A percentile compares a stretch with the other conserved stretches of the same genome.
These are phyloP conservation scores for Malus hybrid DNA, from an alignment of 331 rosid genomes.

Conservation along the genomic window DNA sequence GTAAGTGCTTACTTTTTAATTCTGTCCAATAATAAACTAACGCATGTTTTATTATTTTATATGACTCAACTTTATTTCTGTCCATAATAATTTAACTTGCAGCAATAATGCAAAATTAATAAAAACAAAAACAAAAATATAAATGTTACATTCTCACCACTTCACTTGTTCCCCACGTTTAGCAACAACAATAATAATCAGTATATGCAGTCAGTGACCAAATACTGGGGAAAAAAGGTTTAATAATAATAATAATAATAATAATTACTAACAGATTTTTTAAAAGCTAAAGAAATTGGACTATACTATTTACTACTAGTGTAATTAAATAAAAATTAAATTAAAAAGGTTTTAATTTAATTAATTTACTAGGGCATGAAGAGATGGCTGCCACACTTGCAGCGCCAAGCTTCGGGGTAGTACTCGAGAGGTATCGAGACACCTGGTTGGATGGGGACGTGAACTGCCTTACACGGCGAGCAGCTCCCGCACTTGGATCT, in stretches of 20 bases:
- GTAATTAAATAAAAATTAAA: constrained; percentile 1
- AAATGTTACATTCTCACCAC: constrained; percentile 53
- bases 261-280: background rate
- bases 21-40: no score
- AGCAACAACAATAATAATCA: constrained; percentile 15
- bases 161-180: constrained; percentile 12
- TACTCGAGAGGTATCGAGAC: constrained; percentile 63
- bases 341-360: background rate
- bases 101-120: background rate
- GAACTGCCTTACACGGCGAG: constrained; percentile 69
- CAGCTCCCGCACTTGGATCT: constrained; percentile 87
- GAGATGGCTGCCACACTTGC: constrained; percentile 81
- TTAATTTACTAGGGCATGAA: constrained; percentile 47
- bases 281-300: background rate
- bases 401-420: constrained; percentile 96
- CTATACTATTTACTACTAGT: background rate
- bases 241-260: background rate
- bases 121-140: background rate
- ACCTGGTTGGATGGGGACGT: constrained; percentile 75
- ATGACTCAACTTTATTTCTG: constrained; percentile 1
- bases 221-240: background rate
- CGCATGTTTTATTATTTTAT: no score
- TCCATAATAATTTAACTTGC: constrained; percentile 1
- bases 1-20: no score
- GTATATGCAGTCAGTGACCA: background rate